Conservation (phyloP, 208 protist species). For the Trypanosoma boissoni region DNA sequence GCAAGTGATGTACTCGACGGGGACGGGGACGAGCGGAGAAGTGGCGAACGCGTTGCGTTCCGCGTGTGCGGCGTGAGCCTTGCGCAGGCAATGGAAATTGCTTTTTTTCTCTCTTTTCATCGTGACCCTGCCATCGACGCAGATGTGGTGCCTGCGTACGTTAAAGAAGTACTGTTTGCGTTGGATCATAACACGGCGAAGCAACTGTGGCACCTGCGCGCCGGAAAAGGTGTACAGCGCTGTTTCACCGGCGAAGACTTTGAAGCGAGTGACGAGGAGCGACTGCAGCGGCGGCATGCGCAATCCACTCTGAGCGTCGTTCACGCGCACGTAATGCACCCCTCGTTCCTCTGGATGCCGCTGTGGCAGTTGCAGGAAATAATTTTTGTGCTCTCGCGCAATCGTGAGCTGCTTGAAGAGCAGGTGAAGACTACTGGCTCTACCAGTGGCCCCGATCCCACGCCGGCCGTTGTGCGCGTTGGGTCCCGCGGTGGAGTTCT, state of each 20-base stretch:
- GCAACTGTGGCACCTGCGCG: slow-evolving; percentile 61
- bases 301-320: slow-evolving; percentile 61
- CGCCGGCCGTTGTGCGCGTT: slow-evolving; percentile 13
- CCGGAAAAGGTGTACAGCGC: slow-evolving; percentile 24
- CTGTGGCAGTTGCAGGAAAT: slow-evolving; percentile 73
- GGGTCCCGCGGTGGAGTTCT: slow-evolving; percentile 7
- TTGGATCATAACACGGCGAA: slow-evolving; percentile 73
- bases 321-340: slow-evolving; percentile 53
- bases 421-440: not conserved
- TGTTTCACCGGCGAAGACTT: slow-evolving; percentile 50
- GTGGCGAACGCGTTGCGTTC: slow-evolving; percentile 3
- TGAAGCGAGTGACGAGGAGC: slow-evolving; percentile 17
- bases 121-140: not conserved
- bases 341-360: slow-evolving; percentile 81
- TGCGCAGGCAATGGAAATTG: slow-evolving; percentile 50
- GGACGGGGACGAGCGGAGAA: slow-evolving; percentile 6
- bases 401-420: slow-evolving; percentile 34
- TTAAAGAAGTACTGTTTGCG: slow-evolving; percentile 47
- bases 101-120: slow-evolving; percentile 58
- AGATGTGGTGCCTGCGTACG: slow-evolving; percentile 35
- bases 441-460: not conserved
- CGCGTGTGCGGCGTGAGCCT: slow-evolving; percentile 52
- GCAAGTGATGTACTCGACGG: slow-evolving; percentile 12
- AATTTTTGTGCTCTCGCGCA: slow-evolving; percentile 39
- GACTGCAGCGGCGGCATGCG: slow-evolving; percentile 40